Base-by-base conservation (phyloP, 2,329 filamentous ascomycete genomes). In the Phyllachora maydis region DNA sequence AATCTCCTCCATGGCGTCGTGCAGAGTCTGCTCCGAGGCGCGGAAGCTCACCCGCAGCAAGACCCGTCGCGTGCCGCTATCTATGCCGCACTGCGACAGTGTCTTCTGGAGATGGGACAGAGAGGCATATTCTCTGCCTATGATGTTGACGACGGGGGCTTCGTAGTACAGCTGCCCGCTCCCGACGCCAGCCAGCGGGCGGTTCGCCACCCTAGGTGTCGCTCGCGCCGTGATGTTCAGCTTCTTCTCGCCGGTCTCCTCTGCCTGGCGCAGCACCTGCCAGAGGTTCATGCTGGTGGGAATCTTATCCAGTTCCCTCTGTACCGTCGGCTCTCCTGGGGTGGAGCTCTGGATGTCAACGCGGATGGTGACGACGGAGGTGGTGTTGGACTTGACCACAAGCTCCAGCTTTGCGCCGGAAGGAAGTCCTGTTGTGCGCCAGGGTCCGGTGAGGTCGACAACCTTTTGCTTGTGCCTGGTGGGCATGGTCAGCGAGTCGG, bases 371-470 rank as follows among this genome's bases (percentile, higher is more conserved):
- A 98, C 74, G 22, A 75, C 74, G 2, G 79, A 73, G 1, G 83
- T 75, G 0, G 82, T 88, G 27, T 78, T 77, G 21, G 83, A 88
- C 28, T 75, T 71, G 41, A 79, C 71, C 12, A 93, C 74, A 23
- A 98, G 75, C 42, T 95, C 83, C 28, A 98, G 67, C 42, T 90
- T 91, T 28, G 88, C 85, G 30, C 88, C 88, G 18, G 78, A 65
- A 8, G 64, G 59, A 5, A 98, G 70, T 23, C 82, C 79, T 4
- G 82, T 75, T 14, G 85, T 67, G 22, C 85, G 72, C 43, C 83
- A 79, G 19, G 78, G 74, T 26, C 81, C 62, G 5, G 82, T 85
- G 6, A 98, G 63, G 39, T 93, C 82, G 28, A 98, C 56, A 16
- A 67, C 59, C 41, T 85, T 92, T 47, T 85, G 77, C 43, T 81